phyloP scores from a whole-genome alignment of 2,329 filamentous ascomycete species.

The Helicocarpus griseus region DNA sequence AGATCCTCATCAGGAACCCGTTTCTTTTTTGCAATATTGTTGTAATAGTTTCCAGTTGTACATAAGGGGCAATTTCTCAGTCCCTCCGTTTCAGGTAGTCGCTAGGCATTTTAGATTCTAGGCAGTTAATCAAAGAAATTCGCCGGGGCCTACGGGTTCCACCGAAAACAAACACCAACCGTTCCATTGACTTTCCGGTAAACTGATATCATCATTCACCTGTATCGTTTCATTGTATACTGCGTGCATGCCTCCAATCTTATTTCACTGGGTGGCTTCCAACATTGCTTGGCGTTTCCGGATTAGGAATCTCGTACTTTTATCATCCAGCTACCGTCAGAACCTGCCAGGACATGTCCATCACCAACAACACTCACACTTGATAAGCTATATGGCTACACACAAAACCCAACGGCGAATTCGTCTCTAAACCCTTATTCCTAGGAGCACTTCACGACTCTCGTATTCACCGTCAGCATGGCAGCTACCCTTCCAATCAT shows the following conservation, averaged over 20 bases:
- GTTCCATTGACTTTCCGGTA: background rate
- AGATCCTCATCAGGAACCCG: background rate
- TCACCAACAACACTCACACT: too few relatives aligned
- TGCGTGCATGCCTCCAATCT: background rate
- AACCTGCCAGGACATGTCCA: too few relatives aligned
- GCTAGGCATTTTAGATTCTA: constrained; percentile 5
- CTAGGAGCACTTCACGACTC: too few relatives aligned
- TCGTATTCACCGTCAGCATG: background rate
- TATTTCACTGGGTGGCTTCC: too few relatives aligned
- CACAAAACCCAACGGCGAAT: too few relatives aligned
- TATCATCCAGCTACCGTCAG: too few relatives aligned
- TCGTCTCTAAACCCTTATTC: background rate
- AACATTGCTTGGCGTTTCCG: too few relatives aligned
- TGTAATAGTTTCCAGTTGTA: background rate
- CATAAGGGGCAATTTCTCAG: background rate
- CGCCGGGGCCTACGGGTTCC: constrained; percentile 5
- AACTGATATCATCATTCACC: constrained; percentile 7
- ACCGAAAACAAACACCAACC: background rate
- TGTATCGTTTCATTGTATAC: constrained; percentile 17
- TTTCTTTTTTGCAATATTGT: background rate
- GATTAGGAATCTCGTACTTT: too few relatives aligned
- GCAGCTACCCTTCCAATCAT: background rate
- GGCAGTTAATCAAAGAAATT: constrained; percentile 5
- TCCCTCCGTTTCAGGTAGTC: background rate
- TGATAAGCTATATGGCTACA: too few relatives aligned